A percentile compares a stretch with the other conserved stretches of the same genome.
These are phyloP conservation scores for Xylaria nigripes DNA, from an alignment of 495 filamentous ascomycete species.

Conservation along the genomic window DNA sequence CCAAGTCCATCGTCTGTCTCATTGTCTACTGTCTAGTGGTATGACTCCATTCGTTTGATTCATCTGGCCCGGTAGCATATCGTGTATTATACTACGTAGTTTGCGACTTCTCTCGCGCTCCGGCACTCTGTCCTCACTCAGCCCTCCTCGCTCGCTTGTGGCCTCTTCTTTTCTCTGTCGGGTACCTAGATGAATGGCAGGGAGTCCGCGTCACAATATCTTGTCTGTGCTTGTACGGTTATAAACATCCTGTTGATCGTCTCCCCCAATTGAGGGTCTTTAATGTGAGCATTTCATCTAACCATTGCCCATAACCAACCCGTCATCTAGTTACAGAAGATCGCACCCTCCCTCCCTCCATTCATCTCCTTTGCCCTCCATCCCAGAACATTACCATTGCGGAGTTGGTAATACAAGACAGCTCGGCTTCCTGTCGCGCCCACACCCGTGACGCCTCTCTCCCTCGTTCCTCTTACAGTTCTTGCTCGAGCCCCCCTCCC, in stretches of 20 bases:
- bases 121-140: constrained; percentile 4
- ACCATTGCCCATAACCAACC: neutral
- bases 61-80: neutral
- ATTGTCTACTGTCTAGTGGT: neutral
- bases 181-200: constrained; percentile 4
- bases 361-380: neutral
- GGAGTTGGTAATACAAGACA: neutral
- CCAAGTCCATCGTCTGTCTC: neutral
- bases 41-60: constrained; percentile 8
- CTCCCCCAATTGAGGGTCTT: neutral
- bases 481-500: neutral
- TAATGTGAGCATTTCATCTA: neutral
- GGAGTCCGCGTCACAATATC: constrained; percentile 1
- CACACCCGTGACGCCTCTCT: neutral
- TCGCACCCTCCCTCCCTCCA: neutral
- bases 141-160: constrained; percentile 3
- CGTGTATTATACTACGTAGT: constrained; percentile 8
- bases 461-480: neutral
- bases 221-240: neutral
- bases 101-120: constrained; percentile 7
- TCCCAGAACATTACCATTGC: neutral
- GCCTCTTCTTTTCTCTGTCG: neutral
- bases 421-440: neutral
- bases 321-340: neutral
- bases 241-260: neutral